phyloP scores from a whole-genome alignment of 2,329 filamentous ascomycete genomes.

The Hymenoscyphus repandus region DNA sequence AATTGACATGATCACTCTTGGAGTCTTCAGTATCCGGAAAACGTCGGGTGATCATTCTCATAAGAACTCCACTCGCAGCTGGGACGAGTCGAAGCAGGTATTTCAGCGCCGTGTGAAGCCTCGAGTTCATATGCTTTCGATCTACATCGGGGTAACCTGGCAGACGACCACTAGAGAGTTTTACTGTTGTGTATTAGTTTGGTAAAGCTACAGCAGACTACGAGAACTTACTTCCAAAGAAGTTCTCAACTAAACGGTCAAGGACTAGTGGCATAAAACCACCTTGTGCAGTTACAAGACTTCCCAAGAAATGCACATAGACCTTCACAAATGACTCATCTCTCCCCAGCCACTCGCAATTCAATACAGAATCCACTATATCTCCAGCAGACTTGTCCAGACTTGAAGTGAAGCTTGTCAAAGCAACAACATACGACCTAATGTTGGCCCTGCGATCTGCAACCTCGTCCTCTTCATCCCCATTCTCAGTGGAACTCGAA shows the following conservation, averaged over 20 bases:
- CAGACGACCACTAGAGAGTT: constrained; percentile 29
- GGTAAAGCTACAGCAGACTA: constrained; percentile 30
- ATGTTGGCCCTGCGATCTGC: constrained; percentile 35
- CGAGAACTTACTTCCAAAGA: constrained; percentile 48
- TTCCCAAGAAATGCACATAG: constrained; percentile 63
- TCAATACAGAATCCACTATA: constrained; percentile 53
- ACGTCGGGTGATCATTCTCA: constrained; percentile 58
- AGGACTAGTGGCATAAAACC: constrained; percentile 71
- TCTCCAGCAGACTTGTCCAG: constrained; percentile 54
- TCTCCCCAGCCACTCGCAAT: constrained; percentile 59
- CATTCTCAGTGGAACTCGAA: constrained; percentile 17
- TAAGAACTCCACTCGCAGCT: constrained; percentile 66
- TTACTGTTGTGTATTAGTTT: constrained; percentile 33
- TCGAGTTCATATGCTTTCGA: constrained; percentile 58
- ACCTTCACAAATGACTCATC: constrained; percentile 61
- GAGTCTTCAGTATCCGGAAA: constrained; percentile 77
- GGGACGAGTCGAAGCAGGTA: constrained; percentile 79
- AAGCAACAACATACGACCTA: constrained; percentile 56
- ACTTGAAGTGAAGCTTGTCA: constrained; percentile 56
- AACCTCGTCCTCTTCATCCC: constrained; percentile 11
- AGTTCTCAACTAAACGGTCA: constrained; percentile 74
- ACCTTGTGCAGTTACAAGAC: constrained; percentile 76
- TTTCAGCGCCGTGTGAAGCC: constrained; percentile 70
- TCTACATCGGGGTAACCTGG: constrained; percentile 51
- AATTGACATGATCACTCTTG: constrained; percentile 76